Evolutionary conservation across 306 rosid species (phyloP).

Genomic region (Casuarina equisetifolia): DNA sequence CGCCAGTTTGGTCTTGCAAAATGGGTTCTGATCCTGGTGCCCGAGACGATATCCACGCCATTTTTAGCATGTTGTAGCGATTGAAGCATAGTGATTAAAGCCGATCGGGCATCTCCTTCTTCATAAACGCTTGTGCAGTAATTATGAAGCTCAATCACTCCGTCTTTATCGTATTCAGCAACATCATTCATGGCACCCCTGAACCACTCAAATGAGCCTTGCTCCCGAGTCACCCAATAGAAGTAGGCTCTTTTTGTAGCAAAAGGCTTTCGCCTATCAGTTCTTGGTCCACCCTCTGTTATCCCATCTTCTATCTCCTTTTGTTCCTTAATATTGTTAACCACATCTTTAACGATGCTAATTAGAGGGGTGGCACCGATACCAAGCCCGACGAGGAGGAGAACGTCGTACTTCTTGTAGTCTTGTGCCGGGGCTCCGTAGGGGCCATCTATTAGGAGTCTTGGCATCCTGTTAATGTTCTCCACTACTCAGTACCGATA

Average conservation of each 20-base stretch:
- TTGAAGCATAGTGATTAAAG: slow-evolving; percentile 86
- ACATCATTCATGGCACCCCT: slow-evolving; percentile 86
- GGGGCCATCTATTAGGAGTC: slow-evolving; percentile 71
- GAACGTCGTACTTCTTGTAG: slow-evolving; percentile 78
- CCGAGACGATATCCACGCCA: slow-evolving; percentile 78
- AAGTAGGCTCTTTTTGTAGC: slow-evolving; percentile 78
- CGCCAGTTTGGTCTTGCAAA: slow-evolving; percentile 92
- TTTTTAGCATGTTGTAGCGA: slow-evolving; percentile 75
- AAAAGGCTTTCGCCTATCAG: slow-evolving; percentile 53
- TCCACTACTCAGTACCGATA: not conserved
- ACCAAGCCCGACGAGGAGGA: slow-evolving; percentile 83
- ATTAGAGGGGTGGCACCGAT: slow-evolving; percentile 86
- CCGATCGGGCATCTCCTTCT: slow-evolving; percentile 91
- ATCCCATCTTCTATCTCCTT: slow-evolving; percentile 54
- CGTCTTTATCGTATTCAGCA: slow-evolving; percentile 62
- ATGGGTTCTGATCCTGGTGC: slow-evolving; percentile 77
- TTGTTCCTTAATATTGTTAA: slow-evolving; percentile 69
- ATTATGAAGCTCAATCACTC: slow-evolving; percentile 73
- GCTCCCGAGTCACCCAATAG: slow-evolving; percentile 93
- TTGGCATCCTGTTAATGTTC: slow-evolving; percentile 63
- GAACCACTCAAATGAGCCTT: slow-evolving; percentile 92
- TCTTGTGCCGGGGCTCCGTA: slow-evolving; percentile 97
- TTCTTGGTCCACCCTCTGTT: slow-evolving; percentile 33
- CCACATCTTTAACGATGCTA: slow-evolving; percentile 79
- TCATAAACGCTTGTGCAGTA: slow-evolving; percentile 88